Conservation (phyloP, 257 asterid genomes). For the Agastache rugosa region DNA sequence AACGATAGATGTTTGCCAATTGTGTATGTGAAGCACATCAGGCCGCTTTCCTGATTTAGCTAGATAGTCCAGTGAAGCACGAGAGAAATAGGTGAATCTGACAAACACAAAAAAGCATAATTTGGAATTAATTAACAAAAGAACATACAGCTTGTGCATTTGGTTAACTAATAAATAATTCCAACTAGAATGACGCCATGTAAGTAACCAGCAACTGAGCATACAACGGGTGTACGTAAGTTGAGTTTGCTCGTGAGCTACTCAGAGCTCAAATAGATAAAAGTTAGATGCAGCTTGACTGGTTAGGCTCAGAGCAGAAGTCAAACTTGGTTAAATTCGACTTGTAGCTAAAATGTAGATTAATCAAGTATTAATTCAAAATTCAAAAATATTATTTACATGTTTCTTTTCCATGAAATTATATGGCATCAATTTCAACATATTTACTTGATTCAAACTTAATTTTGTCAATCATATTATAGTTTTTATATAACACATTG, state of each 20-base stretch:
- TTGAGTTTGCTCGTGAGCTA: background rate
- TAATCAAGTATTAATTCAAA: background rate
- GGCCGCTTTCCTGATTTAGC: conserved; percentile 80
- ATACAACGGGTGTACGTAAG: conserved; percentile 12
- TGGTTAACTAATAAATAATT: conserved; percentile 10
- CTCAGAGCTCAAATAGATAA: background rate
- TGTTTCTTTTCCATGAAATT: background rate
- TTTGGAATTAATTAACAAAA: conserved; percentile 15
- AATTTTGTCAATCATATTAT: background rate
- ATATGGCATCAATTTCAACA: background rate
- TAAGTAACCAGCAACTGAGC: background rate
- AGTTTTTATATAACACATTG: background rate
- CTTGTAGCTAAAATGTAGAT: background rate
- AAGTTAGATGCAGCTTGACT: background rate
- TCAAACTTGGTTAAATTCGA: background rate
- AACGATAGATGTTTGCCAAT: conserved; percentile 85
- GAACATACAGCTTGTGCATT: conserved; percentile 19
- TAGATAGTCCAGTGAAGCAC: conserved; percentile 85
- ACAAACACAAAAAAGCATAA: conserved; percentile 41
- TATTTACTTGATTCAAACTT: background rate
- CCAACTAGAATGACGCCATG: background rate
- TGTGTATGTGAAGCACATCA: conserved; percentile 86
- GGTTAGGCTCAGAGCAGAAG: background rate
- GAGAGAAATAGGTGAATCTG: conserved; percentile 90
- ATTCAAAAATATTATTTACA: background rate